Evolutionary conservation across 768 basidiomycete species (phyloP), one percentile per base, ranked within the genome.

Genomic region (Suillus luteus): DNA sequence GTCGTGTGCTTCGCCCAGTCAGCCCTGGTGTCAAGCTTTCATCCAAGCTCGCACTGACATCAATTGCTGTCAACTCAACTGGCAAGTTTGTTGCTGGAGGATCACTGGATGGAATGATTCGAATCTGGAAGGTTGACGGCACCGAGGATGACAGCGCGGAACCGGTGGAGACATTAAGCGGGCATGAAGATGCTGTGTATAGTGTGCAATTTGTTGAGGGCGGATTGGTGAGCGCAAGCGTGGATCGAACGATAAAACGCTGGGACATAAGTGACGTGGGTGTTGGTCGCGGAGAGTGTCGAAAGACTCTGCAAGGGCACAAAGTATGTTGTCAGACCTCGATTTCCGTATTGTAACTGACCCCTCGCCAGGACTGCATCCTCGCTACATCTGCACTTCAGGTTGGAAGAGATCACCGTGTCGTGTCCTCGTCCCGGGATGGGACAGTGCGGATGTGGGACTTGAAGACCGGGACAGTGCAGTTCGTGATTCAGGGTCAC

Each of bases 381-480:
- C 80, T 91, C 59, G 86, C 85, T 54, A 88, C 89, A 54, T 87
- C 87, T 22, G 92, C 95, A 55, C 94, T 93, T 54, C 91, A 94
- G 66, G 96, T 98, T 75, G 93, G 93, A 5, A 58, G 57, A 58
- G 57, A 58, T 65, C 87, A 92, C 67, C 91, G 95, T 92, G 90
- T 99, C 68, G 96, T 97, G 12, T 95, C 93, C 12, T 96, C 97
- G 59, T 90, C 88, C 41, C 98, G 98, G 79, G 97, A 99, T 74
- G 91, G 97, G 14, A 91, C 94, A 0, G 95, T 99, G 62, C 93
- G 96, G 75, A 95, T 96, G 73, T 94, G 92, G 89, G 93, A 96
- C 72, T 86, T 92, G 60, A 82, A 85, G 66, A 83, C 83, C 14
- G 89, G 86, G 46, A 84, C 87, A 48, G 90, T 95, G 70, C 96